These are phyloP conservation scores for Calonectria hongkongensis DNA, from an alignment of 2,329 filamentous ascomycete species.

Conservation along the genomic window DNA sequence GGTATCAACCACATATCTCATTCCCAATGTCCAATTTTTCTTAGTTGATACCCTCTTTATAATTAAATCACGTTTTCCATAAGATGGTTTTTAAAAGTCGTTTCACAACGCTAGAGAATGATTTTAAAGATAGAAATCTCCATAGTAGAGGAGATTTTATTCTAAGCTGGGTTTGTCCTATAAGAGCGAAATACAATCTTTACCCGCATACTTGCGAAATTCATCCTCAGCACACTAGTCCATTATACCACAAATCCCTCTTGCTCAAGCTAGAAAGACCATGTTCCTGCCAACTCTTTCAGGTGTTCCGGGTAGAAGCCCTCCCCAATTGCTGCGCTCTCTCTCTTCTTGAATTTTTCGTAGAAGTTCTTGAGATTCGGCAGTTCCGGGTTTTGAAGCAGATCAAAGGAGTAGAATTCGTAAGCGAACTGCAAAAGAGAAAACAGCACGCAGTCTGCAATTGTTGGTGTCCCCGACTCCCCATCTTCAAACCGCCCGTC, in stretches of 20 bases:
- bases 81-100: too few relatives aligned
- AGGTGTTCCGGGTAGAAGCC: slow-evolving; percentile 38
- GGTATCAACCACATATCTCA: too few relatives aligned
- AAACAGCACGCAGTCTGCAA: slow-evolving; percentile 47
- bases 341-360: slow-evolving; percentile 33
- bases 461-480: background rate
- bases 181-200: background rate
- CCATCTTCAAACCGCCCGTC: background rate
- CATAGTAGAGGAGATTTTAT: background rate
- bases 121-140: background rate
- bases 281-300: slow-evolving; percentile 40
- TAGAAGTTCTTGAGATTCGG: slow-evolving; percentile 38
- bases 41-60: too few relatives aligned
- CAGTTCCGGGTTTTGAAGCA: slow-evolving; percentile 32
- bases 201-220: too few relatives aligned
- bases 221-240: too few relatives aligned
- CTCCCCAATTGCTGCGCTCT: slow-evolving; percentile 35
- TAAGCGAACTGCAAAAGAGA: slow-evolving; percentile 44
- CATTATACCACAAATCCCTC: background rate
- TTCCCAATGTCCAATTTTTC: too few relatives aligned
- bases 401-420: slow-evolving; percentile 37
- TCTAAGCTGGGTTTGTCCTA: background rate
- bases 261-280: slow-evolving; percentile 52
- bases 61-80: too few relatives aligned
- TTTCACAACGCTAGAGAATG: too few relatives aligned